Conservation (phyloP, 495 filamentous ascomycete genomes). For the Chlorociboria aeruginascens region DNA sequence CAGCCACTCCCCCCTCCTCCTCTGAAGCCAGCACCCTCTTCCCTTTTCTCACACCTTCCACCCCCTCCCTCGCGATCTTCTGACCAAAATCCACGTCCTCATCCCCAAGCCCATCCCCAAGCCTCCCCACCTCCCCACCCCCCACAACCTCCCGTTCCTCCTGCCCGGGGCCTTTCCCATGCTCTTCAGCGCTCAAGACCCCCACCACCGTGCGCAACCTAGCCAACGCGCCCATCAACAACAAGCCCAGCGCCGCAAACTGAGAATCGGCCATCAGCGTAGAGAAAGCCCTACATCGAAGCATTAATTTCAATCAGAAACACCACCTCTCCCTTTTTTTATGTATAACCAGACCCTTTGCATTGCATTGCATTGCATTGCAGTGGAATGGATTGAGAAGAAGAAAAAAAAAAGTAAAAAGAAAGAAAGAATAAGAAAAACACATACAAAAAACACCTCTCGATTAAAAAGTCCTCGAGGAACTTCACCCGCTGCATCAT, state of each 20-base stretch:
- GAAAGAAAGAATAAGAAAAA: no score
- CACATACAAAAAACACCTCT: conserved; percentile 13
- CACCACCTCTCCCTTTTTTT: no score
- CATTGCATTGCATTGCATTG: no score
- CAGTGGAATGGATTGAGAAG: no score
- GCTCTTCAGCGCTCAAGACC: conserved; percentile 10
- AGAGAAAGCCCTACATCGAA: conserved; percentile 40
- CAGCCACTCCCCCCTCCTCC: neutral
- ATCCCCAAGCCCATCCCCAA: neutral
- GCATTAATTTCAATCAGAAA: neutral
- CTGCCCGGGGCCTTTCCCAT: neutral
- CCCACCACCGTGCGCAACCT: conserved; percentile 38
- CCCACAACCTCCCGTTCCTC: neutral
- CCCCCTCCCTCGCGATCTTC: neutral
- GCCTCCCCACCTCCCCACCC: neutral
- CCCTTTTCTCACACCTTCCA: neutral
- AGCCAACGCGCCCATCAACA: conserved; percentile 54
- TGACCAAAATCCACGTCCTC: neutral
- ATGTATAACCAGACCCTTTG: no score
- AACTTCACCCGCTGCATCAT: conserved; percentile 5
- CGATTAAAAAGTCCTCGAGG: conserved; percentile 17
- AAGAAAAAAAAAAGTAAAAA: neutral
- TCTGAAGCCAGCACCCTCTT: neutral
- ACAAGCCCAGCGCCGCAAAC: conserved; percentile 68
- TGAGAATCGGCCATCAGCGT: conserved; percentile 59